phyloP scores from a whole-genome alignment of 192 early-diverging fungal species.

The Phycomyces blakesleeanus region DNA sequence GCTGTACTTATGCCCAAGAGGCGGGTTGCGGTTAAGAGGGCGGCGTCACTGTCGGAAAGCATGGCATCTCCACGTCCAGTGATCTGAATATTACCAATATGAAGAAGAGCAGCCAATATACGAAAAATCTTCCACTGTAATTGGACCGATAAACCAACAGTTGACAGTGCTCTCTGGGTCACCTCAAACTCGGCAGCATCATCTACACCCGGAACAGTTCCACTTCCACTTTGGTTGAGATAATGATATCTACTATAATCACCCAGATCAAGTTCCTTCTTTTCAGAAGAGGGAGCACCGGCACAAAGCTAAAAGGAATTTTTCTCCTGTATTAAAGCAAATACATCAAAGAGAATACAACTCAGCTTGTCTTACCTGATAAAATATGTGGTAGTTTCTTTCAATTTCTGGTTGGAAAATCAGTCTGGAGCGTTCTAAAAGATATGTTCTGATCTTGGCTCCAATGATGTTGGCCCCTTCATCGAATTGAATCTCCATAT shows the following conservation, averaged over 20 bases:
- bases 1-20: slow-evolving; percentile 74
- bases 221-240: slow-evolving; percentile 80
- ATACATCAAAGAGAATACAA: not conserved
- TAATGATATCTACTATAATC: slow-evolving; percentile 78
- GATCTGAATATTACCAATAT: slow-evolving; percentile 95
- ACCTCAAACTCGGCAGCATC: slow-evolving; percentile 89
- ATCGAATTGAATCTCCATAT: slow-evolving; percentile 94
- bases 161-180: slow-evolving; percentile 82
- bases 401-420: slow-evolving; percentile 91
- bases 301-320: slow-evolving; percentile 63
- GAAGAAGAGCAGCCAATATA: slow-evolving; percentile 88
- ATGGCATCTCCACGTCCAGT: slow-evolving; percentile 64
- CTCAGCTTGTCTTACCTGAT: slow-evolving; percentile 57
- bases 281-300: slow-evolving; percentile 77
- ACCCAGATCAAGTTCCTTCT: slow-evolving; percentile 72
- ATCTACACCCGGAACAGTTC: slow-evolving; percentile 79
- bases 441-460: slow-evolving; percentile 92
- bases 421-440: slow-evolving; percentile 93
- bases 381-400: slow-evolving; percentile 99
- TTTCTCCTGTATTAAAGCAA: not conserved
- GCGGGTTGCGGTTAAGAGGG: slow-evolving; percentile 57
- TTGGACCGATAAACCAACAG: slow-evolving; percentile 77
- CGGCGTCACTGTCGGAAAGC: slow-evolving; percentile 74
- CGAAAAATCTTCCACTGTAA: slow-evolving; percentile 87
- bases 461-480: slow-evolving; percentile 82